A percentile compares a stretch with the other conserved stretches of the same genome.
phyloP scores from a whole-genome alignment of 2,329 filamentous ascomycete genomes.

The Epichloe brachyelytri region DNA sequence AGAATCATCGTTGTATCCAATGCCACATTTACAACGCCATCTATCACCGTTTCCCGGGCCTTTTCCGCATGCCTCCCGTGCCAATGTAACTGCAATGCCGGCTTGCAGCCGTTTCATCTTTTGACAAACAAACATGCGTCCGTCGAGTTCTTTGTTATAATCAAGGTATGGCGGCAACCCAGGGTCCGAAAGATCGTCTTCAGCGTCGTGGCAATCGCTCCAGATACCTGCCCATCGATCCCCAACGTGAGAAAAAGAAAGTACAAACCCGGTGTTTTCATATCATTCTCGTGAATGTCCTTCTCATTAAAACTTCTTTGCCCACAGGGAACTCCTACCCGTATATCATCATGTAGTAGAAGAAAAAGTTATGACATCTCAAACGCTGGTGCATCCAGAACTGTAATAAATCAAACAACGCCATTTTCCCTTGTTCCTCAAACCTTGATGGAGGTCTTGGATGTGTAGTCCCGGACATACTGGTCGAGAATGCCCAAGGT shows the following conservation, averaged over 20 bases:
- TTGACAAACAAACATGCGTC: background rate
- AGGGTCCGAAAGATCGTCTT: too few species aligned
- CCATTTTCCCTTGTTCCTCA: slow-evolving; percentile 6
- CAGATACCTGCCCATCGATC: too few species aligned
- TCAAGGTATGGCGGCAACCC: too few species aligned
- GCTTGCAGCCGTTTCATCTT: background rate
- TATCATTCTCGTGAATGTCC: slow-evolving; percentile 1
- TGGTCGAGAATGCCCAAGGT: slow-evolving; percentile 45
- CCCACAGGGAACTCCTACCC: background rate
- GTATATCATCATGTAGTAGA: background rate
- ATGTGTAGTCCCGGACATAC: slow-evolving; percentile 37
- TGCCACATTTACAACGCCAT: background rate
- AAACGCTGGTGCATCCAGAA: slow-evolving; percentile 2
- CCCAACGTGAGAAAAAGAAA: background rate
- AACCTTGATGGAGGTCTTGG: slow-evolving; percentile 19
- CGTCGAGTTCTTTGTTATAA: too few species aligned
- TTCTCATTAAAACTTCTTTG: slow-evolving; percentile 6
- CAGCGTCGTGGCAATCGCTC: too few species aligned
- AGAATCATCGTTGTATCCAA: background rate
- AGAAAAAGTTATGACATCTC: background rate
- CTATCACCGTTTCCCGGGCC: background rate
- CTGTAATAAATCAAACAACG: background rate
- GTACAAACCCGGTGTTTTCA: background rate
- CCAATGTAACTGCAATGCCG: background rate
- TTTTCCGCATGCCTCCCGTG: background rate